A percentile compares a stretch with the other conserved stretches of the same genome.
These are phyloP conservation scores for Vanrija sp. DNA, from an alignment of 1,284 basidiomycete species.

Conservation along the genomic window DNA sequence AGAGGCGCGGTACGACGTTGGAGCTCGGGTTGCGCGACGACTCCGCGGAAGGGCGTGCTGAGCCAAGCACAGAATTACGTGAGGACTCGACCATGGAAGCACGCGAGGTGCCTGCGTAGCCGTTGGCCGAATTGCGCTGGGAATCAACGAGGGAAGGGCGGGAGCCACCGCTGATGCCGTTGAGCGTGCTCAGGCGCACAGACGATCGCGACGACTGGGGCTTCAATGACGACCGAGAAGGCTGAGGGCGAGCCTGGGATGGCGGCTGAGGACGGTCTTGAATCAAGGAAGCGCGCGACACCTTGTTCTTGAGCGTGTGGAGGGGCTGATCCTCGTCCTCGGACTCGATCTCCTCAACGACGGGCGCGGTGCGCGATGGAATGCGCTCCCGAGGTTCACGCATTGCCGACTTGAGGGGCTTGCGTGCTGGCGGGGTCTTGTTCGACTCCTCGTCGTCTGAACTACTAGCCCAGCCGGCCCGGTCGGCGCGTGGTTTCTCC, in stretches of 20 bases:
- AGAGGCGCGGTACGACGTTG: not conserved
- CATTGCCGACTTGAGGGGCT: not conserved
- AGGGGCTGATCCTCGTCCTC: constrained; percentile 6
- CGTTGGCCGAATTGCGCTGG: not conserved
- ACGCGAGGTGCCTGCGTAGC: too few species aligned
- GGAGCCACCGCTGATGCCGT: too few species aligned
- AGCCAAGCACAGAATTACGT: too few species aligned
- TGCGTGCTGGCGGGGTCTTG: constrained; percentile 3
- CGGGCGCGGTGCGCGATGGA: not conserved
- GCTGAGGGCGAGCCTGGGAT: too few species aligned
- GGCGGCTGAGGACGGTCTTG: too few species aligned
- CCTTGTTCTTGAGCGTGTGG: not conserved
- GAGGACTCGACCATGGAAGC: too few species aligned
- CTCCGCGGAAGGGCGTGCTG: too few species aligned
- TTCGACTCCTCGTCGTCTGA: constrained; percentile 18
- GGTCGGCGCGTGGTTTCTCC: constrained; percentile 1
- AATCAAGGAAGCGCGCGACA: too few species aligned
- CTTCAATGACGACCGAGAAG: too few species aligned
- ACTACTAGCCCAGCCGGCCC: constrained; percentile 17
- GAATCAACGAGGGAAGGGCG: too few species aligned
- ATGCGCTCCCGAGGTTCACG: not conserved
- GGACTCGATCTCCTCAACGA: not conserved
- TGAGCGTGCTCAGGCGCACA: too few species aligned
- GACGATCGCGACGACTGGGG: too few species aligned
- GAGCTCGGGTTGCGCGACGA: not conserved